Evolutionary conservation across 2,329 filamentous ascomycete genomes (phyloP), one percentile per base, ranked within the genome.

Genomic region (Aspergillus sp.): DNA sequence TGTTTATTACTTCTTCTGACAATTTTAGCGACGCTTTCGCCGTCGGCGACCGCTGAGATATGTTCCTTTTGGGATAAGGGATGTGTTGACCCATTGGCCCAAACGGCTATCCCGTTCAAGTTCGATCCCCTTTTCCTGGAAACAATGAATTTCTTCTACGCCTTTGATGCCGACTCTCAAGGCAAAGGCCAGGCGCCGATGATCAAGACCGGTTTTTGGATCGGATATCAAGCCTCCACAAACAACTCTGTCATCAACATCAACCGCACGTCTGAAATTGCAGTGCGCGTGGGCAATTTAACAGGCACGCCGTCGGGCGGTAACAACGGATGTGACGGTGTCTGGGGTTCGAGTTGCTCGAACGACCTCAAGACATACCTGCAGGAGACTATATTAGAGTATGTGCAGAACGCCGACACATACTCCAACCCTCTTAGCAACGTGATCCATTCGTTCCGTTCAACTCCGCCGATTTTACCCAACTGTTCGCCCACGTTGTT

Each of bases 11-110:
- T 68, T 26, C 32, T 69, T 22, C 8, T 66, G n/a, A 30, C 26
- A 9, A n/a, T 66, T 6, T 20, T 67, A n/a, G 49, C 62, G n/a
- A 55, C 55, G 18, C 34, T 68, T 4, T 48, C 67, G 4, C 67
- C 62, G 18, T 53, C 61, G 22, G 57, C 55, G 41, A 56, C 62
- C 5, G 70, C 71, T 42, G 69, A 73, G 48, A 63, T 72, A 42
- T 76, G 73, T 53, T 68, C 67, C 4, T 76, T 76, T 49, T 69
- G 67, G 64, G 68, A 73, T 52, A 62, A 52, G 12, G 68, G 62
- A 18, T 76, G 73, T 57, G 68, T 76, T 57, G 73, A 76, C 55
- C 68, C 73, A 5, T 61, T 75, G 15, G 73, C 73, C 45, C 73
- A 76, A 58, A 71, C 69, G 5, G 71, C 73, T 20, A 62, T 74